Base-by-base conservation (phyloP, 805 yeast species). In the Jamesozyma spencerorum region DNA sequence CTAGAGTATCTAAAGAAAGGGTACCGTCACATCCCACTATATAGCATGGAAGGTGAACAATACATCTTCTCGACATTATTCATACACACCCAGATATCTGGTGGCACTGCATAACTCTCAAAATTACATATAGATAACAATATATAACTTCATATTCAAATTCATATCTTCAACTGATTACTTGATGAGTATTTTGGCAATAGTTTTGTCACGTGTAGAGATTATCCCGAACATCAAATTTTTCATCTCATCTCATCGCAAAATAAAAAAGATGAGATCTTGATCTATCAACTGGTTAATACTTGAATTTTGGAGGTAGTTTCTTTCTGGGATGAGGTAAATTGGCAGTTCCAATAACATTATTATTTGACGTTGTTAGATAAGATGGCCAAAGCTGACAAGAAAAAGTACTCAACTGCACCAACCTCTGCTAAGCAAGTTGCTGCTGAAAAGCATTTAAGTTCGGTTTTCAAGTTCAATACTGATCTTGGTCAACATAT, bases 401-500 rank as follows among this genome's bases (percentile, higher is more conserved):
- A 72, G 57, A 81, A 79, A 67, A 78, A 73, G 63, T 79, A 77
- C 49, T 62, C 68, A 18, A 65, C 71, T 26, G 57, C 72, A 4
- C 53, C 65, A 34, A 70, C 75, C 14, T 62, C 74, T 1, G 75
- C 71, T 30, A 72, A 73, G 10, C 71, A 75, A n/a, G 85, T 78
- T 11, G 73, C 81, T 6, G 81, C 84, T 11, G 81, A 76, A 39
- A 79, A 77, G 47, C 85, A 79, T 58, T 64, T 80, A 60, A 51
- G 52, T 39, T 77, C 85, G 2, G 96, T 92, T 29, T 92, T 92
- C 75, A 92, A 92, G 59, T 88, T 92, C 76, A 92, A 92, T 65
- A 92, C 97, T 13, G 92, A 85, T 57, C 71, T 92, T 41, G 98
- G 98, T 47, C 98, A 92, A 68, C 98, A 92, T 70, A 87, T 92